Evolutionary conservation across 371 early-diverging fungal species (phyloP).

Genomic region (Mortierella sp.): DNA sequence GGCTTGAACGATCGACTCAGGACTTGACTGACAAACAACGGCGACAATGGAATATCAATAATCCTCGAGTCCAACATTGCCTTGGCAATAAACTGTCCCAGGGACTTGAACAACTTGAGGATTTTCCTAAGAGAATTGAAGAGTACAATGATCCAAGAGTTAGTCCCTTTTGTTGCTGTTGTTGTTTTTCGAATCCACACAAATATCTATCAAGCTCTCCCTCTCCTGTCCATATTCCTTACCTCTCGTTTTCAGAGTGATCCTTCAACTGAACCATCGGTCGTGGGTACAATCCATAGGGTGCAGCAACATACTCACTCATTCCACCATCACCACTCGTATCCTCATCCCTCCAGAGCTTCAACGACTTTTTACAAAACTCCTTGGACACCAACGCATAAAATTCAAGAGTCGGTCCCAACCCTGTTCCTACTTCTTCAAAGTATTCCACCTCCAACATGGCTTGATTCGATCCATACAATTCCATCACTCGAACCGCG

Average conservation of each 20-base stretch:
- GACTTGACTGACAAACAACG: conserved; percentile 76
- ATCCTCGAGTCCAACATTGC: conserved; percentile 89
- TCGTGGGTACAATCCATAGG: conserved; percentile 80
- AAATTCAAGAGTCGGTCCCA: conserved; percentile 95
- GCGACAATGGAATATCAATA: conserved; percentile 85
- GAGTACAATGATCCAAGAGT: too few relatives aligned
- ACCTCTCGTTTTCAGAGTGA: conserved; percentile 51
- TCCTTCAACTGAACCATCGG: conserved; percentile 56
- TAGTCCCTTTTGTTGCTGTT: conserved; percentile 14
- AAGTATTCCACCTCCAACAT: conserved; percentile 92
- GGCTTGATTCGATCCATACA: conserved; percentile 75
- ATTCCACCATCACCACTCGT: conserved; percentile 15
- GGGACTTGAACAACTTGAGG: conserved; percentile 65
- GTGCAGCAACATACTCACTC: conserved; percentile 57
- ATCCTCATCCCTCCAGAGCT: conserved; percentile 71
- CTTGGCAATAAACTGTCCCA: conserved; percentile 92
- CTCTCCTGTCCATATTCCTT: background rate
- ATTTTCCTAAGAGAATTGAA: conserved; percentile 49
- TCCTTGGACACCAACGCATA: conserved; percentile 85
- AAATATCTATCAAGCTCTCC: background rate
- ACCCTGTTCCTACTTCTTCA: conserved; percentile 94
- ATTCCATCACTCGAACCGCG: conserved; percentile 81
- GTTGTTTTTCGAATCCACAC: too few relatives aligned
- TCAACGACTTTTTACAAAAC: conserved; percentile 66
- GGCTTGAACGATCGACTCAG: conserved; percentile 58